Evolutionary conservation across 352 stramenopile species (phyloP), one percentile per base, ranked within the genome.

Genomic region (Lagenidium giganteum): DNA sequence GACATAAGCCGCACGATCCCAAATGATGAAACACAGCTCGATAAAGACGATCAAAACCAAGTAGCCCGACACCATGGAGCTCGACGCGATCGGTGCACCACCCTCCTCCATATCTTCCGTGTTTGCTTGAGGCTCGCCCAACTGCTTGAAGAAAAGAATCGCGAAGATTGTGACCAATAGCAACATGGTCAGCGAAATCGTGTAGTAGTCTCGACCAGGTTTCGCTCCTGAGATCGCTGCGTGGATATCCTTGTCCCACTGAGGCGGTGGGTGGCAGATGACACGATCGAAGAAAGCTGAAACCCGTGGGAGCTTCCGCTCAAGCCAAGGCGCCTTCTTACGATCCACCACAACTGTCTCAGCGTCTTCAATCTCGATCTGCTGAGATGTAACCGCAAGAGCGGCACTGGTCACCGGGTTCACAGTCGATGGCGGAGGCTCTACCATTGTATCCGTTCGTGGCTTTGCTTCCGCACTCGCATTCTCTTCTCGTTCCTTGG

Each of bases 221-320:
- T 95, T 95, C 25, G 78, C 66, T 2, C 78, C 80, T 2, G 64
- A 73, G 33, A 91, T 87, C 4, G 83, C 81, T 11, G 80, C 69
- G 22, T 95, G 71, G 29, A 93, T 93, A 42, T 93, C 78, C 39
- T 85, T 89, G 55, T 95, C 83, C 83, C 83, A 95, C 39, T 88
- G 64, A 33, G 65, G 28, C 8, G 83, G 83, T 24, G 79, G 76
- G 8, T 63, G 49, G 30, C 71, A 83, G 18, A 90, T 56, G 8
- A 95, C 62, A 4, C 64, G 61, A 5, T 78, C 51, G 36, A 87
- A 87, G 48, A 90, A 95, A 8, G 42, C 57, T 24, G 73, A 41
- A 11, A 67, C 40, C 41, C 61, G 52, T 0, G 79, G 76, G 18
- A 61, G 55, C 35, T 65, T 83, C 21, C 53, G 61, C 22, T 87